These are phyloP conservation scores for Ceratobasidium sp. DNA, from an alignment of 1,284 basidiomycete species.

Conservation along the genomic window DNA sequence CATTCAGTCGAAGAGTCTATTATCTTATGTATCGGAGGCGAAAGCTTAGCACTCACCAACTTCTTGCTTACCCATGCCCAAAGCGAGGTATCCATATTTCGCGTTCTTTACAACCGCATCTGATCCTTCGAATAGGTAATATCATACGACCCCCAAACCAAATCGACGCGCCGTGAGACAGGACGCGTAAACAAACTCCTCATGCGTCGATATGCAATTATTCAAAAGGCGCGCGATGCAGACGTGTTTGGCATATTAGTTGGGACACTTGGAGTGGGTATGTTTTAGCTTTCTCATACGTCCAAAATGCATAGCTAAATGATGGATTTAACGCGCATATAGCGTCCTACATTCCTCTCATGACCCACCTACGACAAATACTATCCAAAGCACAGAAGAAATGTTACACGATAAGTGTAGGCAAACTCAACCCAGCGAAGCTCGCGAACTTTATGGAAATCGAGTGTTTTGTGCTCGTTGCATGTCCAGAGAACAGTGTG, in stretches of 20 bases:
- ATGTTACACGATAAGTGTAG: conserved; percentile 94
- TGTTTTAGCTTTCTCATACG: conserved; percentile 50
- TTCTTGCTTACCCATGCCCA: conserved; percentile 80
- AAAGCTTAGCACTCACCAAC: conserved; percentile 86
- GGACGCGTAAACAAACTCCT: conserved; percentile 80
- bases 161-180: conserved; percentile 67
- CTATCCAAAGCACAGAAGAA: conserved; percentile 80
- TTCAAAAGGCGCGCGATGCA: conserved; percentile 91
- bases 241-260: conserved; percentile 96
- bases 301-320: not conserved
- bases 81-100: conserved; percentile 55
- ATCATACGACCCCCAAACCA: conserved; percentile 75
- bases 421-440: conserved; percentile 95
- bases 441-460: conserved; percentile 97
- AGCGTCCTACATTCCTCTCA: conserved; percentile 86
- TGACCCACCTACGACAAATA: conserved; percentile 76
- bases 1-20: conserved; percentile 50
- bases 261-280: conserved; percentile 91
- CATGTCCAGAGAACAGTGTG: conserved; percentile 93
- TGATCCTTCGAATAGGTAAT: conserved; percentile 63
- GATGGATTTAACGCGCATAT: not conserved
- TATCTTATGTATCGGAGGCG: conserved; percentile 86
- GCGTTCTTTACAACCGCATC: conserved; percentile 55
- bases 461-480: conserved; percentile 94
- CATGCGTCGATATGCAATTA: conserved; percentile 89